These are phyloP conservation scores for Hanseniaspora nectarophila DNA, from an alignment of 805 yeast species.

Conservation along the genomic window DNA sequence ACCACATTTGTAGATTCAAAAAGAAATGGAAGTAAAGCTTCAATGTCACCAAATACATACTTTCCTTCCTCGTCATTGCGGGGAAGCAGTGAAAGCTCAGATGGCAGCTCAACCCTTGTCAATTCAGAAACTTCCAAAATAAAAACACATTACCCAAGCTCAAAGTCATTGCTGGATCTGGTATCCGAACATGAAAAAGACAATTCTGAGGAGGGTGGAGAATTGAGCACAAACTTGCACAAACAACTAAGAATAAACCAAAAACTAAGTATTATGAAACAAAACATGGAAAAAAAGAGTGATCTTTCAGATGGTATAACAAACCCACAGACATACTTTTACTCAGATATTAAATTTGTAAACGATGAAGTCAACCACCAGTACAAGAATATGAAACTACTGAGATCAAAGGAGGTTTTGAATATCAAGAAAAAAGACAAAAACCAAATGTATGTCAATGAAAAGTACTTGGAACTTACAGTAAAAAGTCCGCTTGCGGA, in stretches of 20 bases:
- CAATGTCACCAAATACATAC: background rate
- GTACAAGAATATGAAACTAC: background rate
- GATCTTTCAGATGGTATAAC: background rate
- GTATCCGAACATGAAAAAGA: background rate
- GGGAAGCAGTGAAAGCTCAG: background rate
- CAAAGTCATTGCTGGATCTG: background rate
- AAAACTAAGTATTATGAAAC: constrained; percentile 1
- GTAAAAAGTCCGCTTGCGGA: background rate
- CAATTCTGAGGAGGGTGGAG: too few species aligned
- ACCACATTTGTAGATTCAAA: background rate
- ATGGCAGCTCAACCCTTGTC: background rate
- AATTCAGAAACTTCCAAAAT: background rate
- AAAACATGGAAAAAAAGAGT: background rate
- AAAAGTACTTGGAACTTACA: background rate
- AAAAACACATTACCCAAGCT: background rate
- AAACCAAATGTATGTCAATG: background rate
- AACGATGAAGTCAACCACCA: constrained; percentile 12
- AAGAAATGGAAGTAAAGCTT: background rate
- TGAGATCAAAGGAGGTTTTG: background rate
- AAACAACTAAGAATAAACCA: constrained; percentile 11
- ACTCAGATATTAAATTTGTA: constrained; percentile 7
- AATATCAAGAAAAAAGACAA: background rate
- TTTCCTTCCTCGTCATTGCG: background rate
- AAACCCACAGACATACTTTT: constrained; percentile 5
- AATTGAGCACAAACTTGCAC: background rate